Conservation (phyloP, 352 stramenopile species). For the Pythium myriotylum region DNA sequence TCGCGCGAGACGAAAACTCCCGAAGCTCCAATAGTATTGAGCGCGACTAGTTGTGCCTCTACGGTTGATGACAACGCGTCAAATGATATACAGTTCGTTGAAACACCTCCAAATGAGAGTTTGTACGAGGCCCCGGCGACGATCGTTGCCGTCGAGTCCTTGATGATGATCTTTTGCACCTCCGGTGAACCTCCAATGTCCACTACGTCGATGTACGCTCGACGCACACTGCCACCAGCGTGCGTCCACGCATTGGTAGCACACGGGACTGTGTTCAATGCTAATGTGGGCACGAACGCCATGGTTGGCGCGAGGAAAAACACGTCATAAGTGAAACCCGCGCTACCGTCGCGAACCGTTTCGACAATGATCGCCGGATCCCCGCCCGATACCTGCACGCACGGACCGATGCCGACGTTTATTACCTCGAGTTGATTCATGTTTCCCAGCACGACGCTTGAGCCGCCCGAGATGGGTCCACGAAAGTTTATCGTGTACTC, state of each 20-base stretch:
- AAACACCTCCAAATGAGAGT: conserved; percentile 49
- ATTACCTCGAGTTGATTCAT: conserved; percentile 50
- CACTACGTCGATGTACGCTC: conserved; percentile 45
- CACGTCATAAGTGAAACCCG: conserved; percentile 76
- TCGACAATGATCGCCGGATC: conserved; percentile 68
- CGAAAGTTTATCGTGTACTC: conserved; percentile 73
- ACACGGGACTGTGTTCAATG: conserved; percentile 34
- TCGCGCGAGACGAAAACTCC: conserved; percentile 58
- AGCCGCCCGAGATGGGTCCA: conserved; percentile 55
- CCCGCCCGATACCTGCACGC: conserved; percentile 39
- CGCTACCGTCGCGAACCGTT: conserved; percentile 58
- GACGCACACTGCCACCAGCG: conserved; percentile 43
- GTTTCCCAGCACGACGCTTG: conserved; percentile 63
- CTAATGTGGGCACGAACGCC: conserved; percentile 36
- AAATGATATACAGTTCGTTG: conserved; percentile 47
- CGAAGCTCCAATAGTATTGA: conserved; percentile 38
- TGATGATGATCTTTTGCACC: conserved; percentile 55
- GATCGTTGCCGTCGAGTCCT: conserved; percentile 30
- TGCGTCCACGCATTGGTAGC: conserved; percentile 33
- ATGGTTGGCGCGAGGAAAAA: conserved; percentile 62
- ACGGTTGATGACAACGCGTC: conserved; percentile 29
- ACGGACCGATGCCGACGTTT: conserved; percentile 51
- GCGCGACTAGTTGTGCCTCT: conserved; percentile 26
- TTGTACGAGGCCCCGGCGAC: conserved; percentile 35
- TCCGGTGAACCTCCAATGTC: conserved; percentile 61